phyloP scores from a whole-genome alignment of 495 filamentous ascomycete species.

The Pyrenula aspistea region DNA sequence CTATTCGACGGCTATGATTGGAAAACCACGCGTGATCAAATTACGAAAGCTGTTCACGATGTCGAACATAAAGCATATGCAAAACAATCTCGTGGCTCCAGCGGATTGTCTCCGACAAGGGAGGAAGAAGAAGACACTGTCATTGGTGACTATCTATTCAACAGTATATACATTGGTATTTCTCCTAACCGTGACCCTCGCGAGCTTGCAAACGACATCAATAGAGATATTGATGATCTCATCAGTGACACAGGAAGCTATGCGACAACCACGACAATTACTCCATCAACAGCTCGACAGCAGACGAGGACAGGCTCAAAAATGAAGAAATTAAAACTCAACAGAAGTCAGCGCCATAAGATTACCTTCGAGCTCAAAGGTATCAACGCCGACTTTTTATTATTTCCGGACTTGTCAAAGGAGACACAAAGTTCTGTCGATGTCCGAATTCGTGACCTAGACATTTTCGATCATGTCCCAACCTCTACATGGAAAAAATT shows the following conservation, averaged over 20 bases:
- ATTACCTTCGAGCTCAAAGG: slow-evolving; percentile 89
- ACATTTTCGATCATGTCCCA: slow-evolving; percentile 87
- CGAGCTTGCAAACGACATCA: slow-evolving; percentile 72
- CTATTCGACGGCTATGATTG: slow-evolving; percentile 97
- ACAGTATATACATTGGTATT: slow-evolving; percentile 95
- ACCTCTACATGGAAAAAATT: slow-evolving; percentile 99
- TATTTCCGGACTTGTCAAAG: slow-evolving; percentile 63
- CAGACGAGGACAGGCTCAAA: slow-evolving; percentile 31
- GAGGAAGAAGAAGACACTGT: slow-evolving; percentile 71
- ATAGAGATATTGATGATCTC: slow-evolving; percentile 74
- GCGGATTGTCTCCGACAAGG: slow-evolving; percentile 29
- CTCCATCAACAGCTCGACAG: slow-evolving; percentile 43
- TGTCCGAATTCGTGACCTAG: slow-evolving; percentile 67
- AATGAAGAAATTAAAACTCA: slow-evolving; percentile 55
- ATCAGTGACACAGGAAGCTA: slow-evolving; percentile 82
- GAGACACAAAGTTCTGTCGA: slow-evolving; percentile 84
- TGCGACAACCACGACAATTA: slow-evolving; percentile 55
- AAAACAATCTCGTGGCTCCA: slow-evolving; percentile 39
- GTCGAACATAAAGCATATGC: slow-evolving; percentile 74
- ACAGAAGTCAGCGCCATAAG: slow-evolving; percentile 83
- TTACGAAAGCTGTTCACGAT: slow-evolving; percentile 73
- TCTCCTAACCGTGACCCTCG: slow-evolving; percentile 72
- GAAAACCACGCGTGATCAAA: slow-evolving; percentile 74
- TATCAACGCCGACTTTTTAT: slow-evolving; percentile 69
- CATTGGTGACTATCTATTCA: slow-evolving; percentile 93